Conservation (phyloP, 192 early-diverging fungal species). For the Coemansia sp. region DNA sequence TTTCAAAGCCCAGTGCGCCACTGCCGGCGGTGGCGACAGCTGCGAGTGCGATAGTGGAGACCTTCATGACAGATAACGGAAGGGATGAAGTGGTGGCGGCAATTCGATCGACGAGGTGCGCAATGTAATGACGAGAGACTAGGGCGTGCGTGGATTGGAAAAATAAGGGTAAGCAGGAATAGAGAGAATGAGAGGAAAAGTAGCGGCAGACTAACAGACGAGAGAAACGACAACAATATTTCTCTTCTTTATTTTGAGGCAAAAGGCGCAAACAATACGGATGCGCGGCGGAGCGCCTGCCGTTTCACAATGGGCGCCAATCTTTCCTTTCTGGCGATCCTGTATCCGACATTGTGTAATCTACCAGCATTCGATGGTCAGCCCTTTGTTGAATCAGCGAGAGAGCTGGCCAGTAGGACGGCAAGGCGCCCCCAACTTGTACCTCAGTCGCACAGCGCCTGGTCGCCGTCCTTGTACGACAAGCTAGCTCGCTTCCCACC, state of each 20-base stretch:
- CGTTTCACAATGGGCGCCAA: not conserved
- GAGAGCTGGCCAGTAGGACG: not conserved
- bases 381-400: not conserved
- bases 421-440: not conserved
- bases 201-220: no score
- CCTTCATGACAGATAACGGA: constrained; percentile 24
- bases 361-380: no score
- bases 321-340: constrained; percentile 1
- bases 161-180: not conserved
- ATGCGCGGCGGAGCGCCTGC: not conserved
- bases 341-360: not conserved
- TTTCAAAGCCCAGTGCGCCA: constrained; percentile 29
- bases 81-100: not conserved
- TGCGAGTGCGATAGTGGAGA: constrained; percentile 31
- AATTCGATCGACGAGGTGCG: not conserved
- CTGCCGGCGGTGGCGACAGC: constrained; percentile 34
- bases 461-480: not conserved
- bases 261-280: not conserved
- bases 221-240: not conserved
- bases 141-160: no score
- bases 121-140: no score
- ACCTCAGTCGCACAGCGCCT: not conserved
- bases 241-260: not conserved
- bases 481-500: no score
- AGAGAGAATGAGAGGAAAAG: not conserved